Base-by-base conservation (phyloP, 192 early-diverging fungal genomes). In the Coemansia sp. region DNA sequence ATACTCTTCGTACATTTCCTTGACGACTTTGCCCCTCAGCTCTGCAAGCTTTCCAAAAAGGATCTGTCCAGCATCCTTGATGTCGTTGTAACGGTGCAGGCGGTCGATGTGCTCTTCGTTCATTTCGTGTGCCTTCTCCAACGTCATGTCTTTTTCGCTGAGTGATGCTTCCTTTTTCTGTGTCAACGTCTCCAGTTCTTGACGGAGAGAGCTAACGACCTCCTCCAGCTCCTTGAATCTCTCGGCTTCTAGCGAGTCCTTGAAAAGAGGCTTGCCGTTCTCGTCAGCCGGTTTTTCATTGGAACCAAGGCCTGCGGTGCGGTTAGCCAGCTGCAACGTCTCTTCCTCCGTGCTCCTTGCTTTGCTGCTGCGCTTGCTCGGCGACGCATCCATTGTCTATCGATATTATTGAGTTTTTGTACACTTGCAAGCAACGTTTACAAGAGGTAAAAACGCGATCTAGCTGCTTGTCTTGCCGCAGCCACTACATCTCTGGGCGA, bases 11-110 rank as follows among this genome's bases (percentile, higher is more conserved):
- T 81, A 75, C 0, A 81, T 48, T 0, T 75, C 78, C 54, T 81
- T 81, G 73, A 81, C 69, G 3, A 69, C 71, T 43, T 75, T 80
- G 35, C 72, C 78, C 40, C 67, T 66, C 0, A 80, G 69, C 48
- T 80, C 72, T 7, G 78, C 78, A 32, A 80, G 66, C 63, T 80
- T 80, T 23, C 78, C 78, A 63, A 80, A 80, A 69, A 80, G 59
- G 13, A 70, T 63, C 65, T 80, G 78, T 0, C 68, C 78, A 4
- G 72, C 72, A 40, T 80, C 77, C 49, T 80, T 80, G 32, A 74
- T 75, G 34, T 75, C 72, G 69, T 80, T 80, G 69, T 80, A 80
- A 59, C 69, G 65, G 40, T 80, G 77, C 59, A 80, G 66, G 40
- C 66, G 65, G 23, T 69, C 73, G 32, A 80, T 80, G 36, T 71